Base-by-base conservation (phyloP, 345 rosid species). In the Ceriops tagal region DNA sequence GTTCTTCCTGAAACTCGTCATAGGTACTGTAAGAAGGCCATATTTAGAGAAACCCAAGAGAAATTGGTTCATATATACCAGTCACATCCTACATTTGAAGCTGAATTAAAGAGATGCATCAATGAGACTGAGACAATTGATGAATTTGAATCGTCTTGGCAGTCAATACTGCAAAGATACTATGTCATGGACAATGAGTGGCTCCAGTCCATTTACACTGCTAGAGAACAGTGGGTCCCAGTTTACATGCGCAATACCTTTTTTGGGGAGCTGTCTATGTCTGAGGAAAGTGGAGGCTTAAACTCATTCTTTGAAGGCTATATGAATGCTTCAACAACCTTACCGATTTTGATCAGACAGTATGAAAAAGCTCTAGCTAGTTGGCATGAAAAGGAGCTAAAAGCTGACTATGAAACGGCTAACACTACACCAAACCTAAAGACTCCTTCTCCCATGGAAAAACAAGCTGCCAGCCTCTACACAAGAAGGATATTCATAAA, bases 251-350 rank as follows among this genome's bases (percentile, higher is more conserved):
- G 83, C 20, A 87, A 85, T 66, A 82, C 86, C 8, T 87, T 87
- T 82, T 85, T 85, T 60, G 92, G 87, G 1, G 92, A 81, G 72
- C 77, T 87, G 85, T 87, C 92, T 26, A 70, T 76, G 55, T 78
- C 80, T 34, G 86, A 85, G 68, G 78, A 78, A 43, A 77, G 85
- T 64, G 91, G 81, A 74, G 75, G 88, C 74, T 80, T 86, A 61
- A 87, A 85, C 64, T 85, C 89, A 3, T 87, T 81, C 77, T 87
- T 87, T 68, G 92, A 87, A 72, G 92, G 92, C 2, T 87, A 83
- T 53, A 73, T 87, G 24, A 83, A 82, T 63, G 86, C 87, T 57
- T 85, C 87, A 63, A 87, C 92, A 78, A 83, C 74, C 60, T 70
- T 83, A 32, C 86, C 77, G 22, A 62, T 64, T 64, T 77, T 85